A percentile compares a stretch with the other conserved stretches of the same genome.
phyloP scores from a whole-genome alignment of 2,329 filamentous ascomycete genomes.

The Aspergillus sp. region DNA sequence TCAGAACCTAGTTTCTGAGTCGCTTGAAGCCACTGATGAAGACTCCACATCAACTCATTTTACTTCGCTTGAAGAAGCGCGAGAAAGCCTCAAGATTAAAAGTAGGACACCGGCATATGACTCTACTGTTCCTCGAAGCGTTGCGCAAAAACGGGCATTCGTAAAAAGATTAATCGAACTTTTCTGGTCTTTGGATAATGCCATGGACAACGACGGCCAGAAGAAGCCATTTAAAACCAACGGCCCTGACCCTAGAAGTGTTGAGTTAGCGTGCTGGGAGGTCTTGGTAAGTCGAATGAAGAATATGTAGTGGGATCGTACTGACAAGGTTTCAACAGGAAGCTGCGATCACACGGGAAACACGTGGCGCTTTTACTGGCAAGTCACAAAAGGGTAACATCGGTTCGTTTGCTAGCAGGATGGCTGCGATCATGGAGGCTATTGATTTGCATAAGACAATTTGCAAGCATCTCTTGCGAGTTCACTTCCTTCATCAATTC shows the following conservation, averaged over 20 bases:
- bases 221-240: slow-evolving; percentile 29
- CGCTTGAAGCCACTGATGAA: neutral
- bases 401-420: slow-evolving; percentile 24
- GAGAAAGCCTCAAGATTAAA: neutral
- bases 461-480: slow-evolving; percentile 41
- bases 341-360: slow-evolving; percentile 25
- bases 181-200: slow-evolving; percentile 23
- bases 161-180: slow-evolving; percentile 27
- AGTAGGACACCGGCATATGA: slow-evolving; percentile 14
- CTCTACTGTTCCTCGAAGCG: slow-evolving; percentile 26
- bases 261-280: slow-evolving; percentile 36
- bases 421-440: slow-evolving; percentile 18
- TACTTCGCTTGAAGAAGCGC: slow-evolving; percentile 21
- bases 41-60: slow-evolving; percentile 13
- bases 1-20: neutral
- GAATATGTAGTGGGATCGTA: neutral
- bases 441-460: slow-evolving; percentile 37
- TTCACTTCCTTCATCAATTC: slow-evolving; percentile 32
- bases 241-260: slow-evolving; percentile 21
- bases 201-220: slow-evolving; percentile 23
- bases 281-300: slow-evolving; percentile 25
- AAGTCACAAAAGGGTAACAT: slow-evolving; percentile 21
- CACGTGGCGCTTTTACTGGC: slow-evolving; percentile 25
- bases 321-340: slow-evolving; percentile 19
- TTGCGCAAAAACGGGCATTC: slow-evolving; percentile 22